Conservation (phyloP, 768 basidiomycete genomes). For the Leccinum pellstonianum region DNA sequence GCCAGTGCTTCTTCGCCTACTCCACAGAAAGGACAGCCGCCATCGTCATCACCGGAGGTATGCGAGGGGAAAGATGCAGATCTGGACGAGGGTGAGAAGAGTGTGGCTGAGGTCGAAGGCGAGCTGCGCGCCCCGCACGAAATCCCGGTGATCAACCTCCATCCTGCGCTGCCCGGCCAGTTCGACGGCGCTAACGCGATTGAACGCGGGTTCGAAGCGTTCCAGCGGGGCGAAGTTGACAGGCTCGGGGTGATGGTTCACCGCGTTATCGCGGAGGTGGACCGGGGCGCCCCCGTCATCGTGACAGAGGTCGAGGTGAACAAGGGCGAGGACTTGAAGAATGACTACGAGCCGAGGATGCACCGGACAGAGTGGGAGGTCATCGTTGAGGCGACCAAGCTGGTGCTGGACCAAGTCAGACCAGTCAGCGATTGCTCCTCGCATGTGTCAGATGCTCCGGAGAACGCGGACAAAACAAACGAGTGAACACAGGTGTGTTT, state of each 20-base stretch:
- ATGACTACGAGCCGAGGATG: constrained; percentile 65
- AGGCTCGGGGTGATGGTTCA: constrained; percentile 92
- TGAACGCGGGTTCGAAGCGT: constrained; percentile 85
- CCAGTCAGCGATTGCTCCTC: constrained; percentile 12
- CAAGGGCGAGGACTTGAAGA: constrained; percentile 69
- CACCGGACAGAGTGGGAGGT: constrained; percentile 86
- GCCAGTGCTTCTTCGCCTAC: too few species aligned
- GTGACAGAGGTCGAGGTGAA: constrained; percentile 74
- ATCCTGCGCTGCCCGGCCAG: constrained; percentile 93
- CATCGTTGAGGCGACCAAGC: constrained; percentile 82
- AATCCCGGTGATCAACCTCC: constrained; percentile 92
- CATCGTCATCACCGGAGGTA: background rate
- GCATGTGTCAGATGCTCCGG: background rate
- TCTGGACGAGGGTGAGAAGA: background rate
- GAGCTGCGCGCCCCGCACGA: constrained; percentile 16
- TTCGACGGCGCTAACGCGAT: constrained; percentile 96
- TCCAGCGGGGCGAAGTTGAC: constrained; percentile 74
- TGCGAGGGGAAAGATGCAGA: background rate
- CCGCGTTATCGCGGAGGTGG: constrained; percentile 89
- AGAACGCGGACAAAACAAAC: background rate
- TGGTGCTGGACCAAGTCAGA: constrained; percentile 57
- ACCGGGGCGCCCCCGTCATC: constrained; percentile 85
- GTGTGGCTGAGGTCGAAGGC: constrained; percentile 30
- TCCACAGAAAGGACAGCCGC: too few species aligned
- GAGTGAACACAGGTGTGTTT: constrained; percentile 7